A percentile compares a stretch with the other conserved stretches of the same genome.
Evolutionary conservation across 2,329 filamentous ascomycete species (phyloP).

Genomic region (Stagonosporopsis vannaccii): DNA sequence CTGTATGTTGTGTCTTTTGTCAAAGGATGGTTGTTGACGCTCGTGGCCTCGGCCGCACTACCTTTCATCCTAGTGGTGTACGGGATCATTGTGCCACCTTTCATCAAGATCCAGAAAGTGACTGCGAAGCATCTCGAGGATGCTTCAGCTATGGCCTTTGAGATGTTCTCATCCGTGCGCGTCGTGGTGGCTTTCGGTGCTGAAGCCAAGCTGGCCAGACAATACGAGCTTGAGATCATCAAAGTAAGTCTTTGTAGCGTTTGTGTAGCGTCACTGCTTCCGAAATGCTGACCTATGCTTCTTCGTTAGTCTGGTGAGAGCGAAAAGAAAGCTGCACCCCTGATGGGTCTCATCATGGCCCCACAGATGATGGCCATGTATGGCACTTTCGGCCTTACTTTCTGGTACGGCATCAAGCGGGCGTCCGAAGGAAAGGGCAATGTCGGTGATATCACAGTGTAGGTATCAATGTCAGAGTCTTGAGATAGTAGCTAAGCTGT

Average conservation of each 20-base stretch:
- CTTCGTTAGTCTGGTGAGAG: constrained; percentile 29
- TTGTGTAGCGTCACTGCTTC: not conserved
- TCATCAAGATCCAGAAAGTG: constrained; percentile 43
- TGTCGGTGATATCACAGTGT: constrained; percentile 47
- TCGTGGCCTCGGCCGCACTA: constrained; percentile 58
- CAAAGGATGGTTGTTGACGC: constrained; percentile 60
- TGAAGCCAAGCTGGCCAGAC: constrained; percentile 42
- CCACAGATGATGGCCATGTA: constrained; percentile 48
- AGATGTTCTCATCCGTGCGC: constrained; percentile 50
- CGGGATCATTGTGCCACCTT: constrained; percentile 38
- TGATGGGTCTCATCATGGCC: constrained; percentile 46
- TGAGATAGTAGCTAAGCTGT: not conserved
- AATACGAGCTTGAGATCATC: constrained; percentile 38
- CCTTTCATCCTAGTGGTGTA: constrained; percentile 48
- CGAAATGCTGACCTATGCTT: not conserved
- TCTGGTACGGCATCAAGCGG: constrained; percentile 51
- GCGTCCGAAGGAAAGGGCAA: constrained; percentile 39
- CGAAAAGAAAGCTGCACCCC: constrained; percentile 37
- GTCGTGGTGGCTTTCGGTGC: constrained; percentile 50
- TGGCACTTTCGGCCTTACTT: constrained; percentile 48
- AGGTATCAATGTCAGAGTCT: not conserved
- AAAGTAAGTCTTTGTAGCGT: constrained; percentile 11
- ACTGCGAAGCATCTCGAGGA: constrained; percentile 42
- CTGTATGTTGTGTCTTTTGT: constrained; percentile 58
- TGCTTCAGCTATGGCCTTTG: constrained; percentile 48